These are phyloP conservation scores for Eremothecium cymbalariae DNA, from an alignment of 1,139 yeast species.

Conservation along the genomic window DNA sequence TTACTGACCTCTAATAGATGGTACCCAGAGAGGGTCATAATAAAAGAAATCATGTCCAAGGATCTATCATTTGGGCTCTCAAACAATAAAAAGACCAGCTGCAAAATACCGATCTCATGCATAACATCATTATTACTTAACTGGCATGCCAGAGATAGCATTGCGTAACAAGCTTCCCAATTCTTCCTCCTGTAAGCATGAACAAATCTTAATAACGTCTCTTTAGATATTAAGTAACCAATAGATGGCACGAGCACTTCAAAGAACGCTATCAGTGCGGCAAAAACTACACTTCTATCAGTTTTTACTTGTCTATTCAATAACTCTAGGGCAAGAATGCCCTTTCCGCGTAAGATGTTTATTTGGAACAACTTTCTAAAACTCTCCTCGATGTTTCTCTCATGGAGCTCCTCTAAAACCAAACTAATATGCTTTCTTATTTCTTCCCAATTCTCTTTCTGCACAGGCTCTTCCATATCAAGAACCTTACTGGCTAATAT, in stretches of 20 bases:
- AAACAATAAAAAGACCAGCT: constrained; percentile 53
- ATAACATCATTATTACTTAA: constrained; percentile 59
- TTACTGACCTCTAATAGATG: constrained; percentile 37
- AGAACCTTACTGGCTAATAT: too few relatives aligned
- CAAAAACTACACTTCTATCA: constrained; percentile 36
- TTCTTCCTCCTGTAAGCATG: constrained; percentile 46
- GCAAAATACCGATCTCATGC: constrained; percentile 55
- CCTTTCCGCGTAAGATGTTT: constrained; percentile 14
- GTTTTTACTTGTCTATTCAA: constrained; percentile 9
- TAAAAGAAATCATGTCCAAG: constrained; percentile 40
- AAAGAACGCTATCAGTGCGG: constrained; percentile 51
- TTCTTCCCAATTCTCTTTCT: constrained; percentile 7
- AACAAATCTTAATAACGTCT: constrained; percentile 56
- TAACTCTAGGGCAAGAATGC: constrained; percentile 13
- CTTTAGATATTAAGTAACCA: constrained; percentile 48
- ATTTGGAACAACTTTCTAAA: constrained; percentile 14
- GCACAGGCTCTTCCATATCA: constrained; percentile 17
- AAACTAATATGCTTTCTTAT: constrained; percentile 9
- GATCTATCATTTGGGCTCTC: constrained; percentile 46
- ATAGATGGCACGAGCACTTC: constrained; percentile 64
- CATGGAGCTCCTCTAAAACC: constrained; percentile 9
- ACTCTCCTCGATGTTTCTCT: constrained; percentile 10
- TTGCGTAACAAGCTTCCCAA: constrained; percentile 37
- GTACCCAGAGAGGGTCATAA: constrained; percentile 41
- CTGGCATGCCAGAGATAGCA: constrained; percentile 49